Percentiles rank a stretch among this genome's conserved stretches.
Evolutionary conservation across 2,329 filamentous ascomycete genomes (phyloP).

Genomic region (Stemphylium vesicarium): DNA sequence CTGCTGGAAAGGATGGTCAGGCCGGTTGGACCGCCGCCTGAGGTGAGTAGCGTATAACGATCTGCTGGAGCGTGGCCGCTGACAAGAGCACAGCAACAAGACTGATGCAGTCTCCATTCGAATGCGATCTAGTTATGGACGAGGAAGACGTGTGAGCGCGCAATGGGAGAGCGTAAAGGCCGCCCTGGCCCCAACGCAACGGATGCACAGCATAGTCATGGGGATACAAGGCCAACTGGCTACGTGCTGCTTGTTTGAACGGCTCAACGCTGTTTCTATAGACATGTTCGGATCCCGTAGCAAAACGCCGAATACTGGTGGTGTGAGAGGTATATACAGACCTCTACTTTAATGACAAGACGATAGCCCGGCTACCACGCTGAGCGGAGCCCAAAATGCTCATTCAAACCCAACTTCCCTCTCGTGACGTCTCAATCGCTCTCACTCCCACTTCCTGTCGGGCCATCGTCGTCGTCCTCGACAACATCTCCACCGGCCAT

Average conservation of each 20-base stretch:
- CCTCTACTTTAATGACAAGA: constrained; percentile 4
- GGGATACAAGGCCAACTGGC: constrained; percentile 1
- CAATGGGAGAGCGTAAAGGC: neutral
- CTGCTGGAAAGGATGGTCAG: constrained; percentile 78
- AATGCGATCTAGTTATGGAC: neutral
- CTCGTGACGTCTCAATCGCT: constrained; percentile 40
- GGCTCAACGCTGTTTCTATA: constrained; percentile 8
- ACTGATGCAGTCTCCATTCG: constrained; percentile 14
- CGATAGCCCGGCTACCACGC: constrained; percentile 6
- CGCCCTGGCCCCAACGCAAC: constrained; percentile 1
- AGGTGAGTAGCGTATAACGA: constrained; percentile 52
- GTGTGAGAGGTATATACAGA: constrained; percentile 5
- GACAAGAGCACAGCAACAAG: constrained; percentile 25
- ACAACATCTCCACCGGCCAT: constrained; percentile 57
- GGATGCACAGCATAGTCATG: constrained; percentile 4
- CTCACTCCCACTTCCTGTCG: constrained; percentile 57
- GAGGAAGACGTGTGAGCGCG: neutral
- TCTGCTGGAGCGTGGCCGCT: constrained; percentile 1
- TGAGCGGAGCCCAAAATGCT: neutral
- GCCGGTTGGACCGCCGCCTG: constrained; percentile 70
- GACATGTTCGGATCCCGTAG: constrained; percentile 6
- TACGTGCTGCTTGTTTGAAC: constrained; percentile 10
- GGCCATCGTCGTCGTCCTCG: constrained; percentile 56
- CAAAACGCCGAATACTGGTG: constrained; percentile 2
- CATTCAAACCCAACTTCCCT: neutral